Percentiles rank a stretch among this genome's conserved stretches.
Conservation (phyloP, 108 stramenopile genomes). For the Cyclotella atomus region DNA sequence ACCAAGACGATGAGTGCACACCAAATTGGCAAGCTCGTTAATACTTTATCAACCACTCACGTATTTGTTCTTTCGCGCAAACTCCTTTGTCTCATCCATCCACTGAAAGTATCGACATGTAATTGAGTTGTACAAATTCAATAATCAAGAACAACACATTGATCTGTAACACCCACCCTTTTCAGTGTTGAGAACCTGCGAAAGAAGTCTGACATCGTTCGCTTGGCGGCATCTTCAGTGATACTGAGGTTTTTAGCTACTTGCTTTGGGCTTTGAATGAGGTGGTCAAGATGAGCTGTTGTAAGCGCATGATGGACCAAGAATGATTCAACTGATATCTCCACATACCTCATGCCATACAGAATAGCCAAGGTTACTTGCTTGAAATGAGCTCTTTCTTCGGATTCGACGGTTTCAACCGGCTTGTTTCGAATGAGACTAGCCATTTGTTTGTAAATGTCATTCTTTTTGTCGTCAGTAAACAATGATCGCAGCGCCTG, state of each 20-base stretch:
- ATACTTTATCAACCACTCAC: not conserved
- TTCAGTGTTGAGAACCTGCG: constrained; percentile 46
- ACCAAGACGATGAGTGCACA: too few species aligned
- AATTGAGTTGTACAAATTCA: not conserved
- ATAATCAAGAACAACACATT: not conserved
- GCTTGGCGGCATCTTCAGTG: constrained; percentile 29
- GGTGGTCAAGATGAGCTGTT: too few species aligned
- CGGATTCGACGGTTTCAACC: constrained; percentile 33
- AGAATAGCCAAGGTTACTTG: constrained; percentile 60
- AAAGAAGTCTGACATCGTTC: constrained; percentile 57
- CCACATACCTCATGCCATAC: constrained; percentile 74
- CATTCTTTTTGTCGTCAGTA: constrained; percentile 22
- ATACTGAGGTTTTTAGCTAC: constrained; percentile 58
- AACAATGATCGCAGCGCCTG: constrained; percentile 51
- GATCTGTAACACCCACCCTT: not conserved
- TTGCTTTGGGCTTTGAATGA: constrained; percentile 44
- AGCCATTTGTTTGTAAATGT: constrained; percentile 67
- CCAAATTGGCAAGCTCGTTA: too few species aligned
- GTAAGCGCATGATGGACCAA: too few species aligned
- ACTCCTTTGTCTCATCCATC: constrained; percentile 42
- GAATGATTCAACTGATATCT: too few species aligned
- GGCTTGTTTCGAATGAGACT: constrained; percentile 46
- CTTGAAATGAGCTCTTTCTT: constrained; percentile 59
- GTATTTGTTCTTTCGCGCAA: constrained; percentile 27
- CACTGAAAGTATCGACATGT: constrained; percentile 9